phyloP scores from a whole-genome alignment of 2,329 filamentous ascomycete genomes.

The Amesomyces nigricolor region DNA sequence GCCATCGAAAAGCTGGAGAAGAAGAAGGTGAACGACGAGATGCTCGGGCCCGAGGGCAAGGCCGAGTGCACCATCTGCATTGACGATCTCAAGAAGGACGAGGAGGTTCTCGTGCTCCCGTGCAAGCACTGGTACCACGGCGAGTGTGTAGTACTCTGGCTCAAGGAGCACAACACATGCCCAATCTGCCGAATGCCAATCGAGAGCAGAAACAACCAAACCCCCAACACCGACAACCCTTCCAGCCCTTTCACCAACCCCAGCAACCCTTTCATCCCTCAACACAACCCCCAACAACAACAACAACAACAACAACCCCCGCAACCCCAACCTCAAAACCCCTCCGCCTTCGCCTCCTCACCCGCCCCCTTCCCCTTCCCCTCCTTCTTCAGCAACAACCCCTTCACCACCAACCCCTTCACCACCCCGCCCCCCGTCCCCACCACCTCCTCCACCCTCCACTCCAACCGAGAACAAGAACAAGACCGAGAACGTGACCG shows the following conservation, averaged over 20 bases:
- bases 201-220: conserved; percentile 29
- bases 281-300: not conserved
- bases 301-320: not conserved
- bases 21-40: conserved; percentile 61
- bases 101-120: conserved; percentile 70
- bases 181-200: conserved; percentile 68
- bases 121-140: conserved; percentile 95
- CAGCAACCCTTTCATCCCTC: not conserved
- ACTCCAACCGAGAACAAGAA: not conserved
- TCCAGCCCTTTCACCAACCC: not conserved
- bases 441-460: no score
- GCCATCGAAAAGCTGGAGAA: conserved; percentile 71
- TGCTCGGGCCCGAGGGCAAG: conserved; percentile 61
- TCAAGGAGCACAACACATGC: conserved; percentile 87
- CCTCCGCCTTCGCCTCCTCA: not conserved
- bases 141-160: conserved; percentile 74
- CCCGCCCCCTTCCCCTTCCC: not conserved
- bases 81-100: conserved; percentile 68
- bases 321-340: not conserved
- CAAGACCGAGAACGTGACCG: not conserved
- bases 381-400: not conserved
- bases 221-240: conserved; percentile 13
- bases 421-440: not conserved
- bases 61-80: conserved; percentile 95
- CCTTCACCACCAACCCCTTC: not conserved